A percentile compares a stretch with the other conserved stretches of the same genome.
Conservation (phyloP, 768 basidiomycete genomes). For the Amanita muscaria region DNA sequence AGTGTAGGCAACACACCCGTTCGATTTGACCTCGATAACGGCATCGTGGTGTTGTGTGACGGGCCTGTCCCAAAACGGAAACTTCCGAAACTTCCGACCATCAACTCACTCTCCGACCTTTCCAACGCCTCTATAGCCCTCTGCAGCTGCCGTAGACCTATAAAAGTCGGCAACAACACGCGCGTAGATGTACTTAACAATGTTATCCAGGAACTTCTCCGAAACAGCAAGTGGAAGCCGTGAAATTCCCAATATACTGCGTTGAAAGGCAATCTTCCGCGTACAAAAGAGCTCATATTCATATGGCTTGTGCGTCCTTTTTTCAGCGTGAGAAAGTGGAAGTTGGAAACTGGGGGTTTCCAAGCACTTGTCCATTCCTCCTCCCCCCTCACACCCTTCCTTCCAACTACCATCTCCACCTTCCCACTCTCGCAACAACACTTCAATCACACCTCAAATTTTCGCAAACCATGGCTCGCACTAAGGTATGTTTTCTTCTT, state of each 20-base stretch:
- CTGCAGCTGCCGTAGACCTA: not conserved
- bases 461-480: conserved; percentile 63
- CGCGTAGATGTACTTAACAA: not conserved
- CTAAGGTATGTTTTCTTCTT: conserved; percentile 49
- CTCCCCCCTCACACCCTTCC: conserved; percentile 24
- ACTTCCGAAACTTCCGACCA: conserved; percentile 4
- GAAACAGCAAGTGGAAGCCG: conserved; percentile 11
- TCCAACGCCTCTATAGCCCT: conserved; percentile 4
- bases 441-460: conserved; percentile 15
- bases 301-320: conserved; percentile 40
- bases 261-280: conserved; percentile 38
- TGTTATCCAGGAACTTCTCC: conserved; percentile 13
- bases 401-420: conserved; percentile 28
- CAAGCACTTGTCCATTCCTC: conserved; percentile 24
- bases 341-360: conserved; percentile 29
- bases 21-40: too few relatives aligned
- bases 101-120: not conserved
- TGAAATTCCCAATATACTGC: conserved; percentile 23
- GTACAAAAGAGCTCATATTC: conserved; percentile 39
- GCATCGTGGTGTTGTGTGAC: conserved; percentile 6
- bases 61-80: conserved; percentile 7
- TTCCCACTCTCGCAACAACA: conserved; percentile 17
- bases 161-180: conserved; percentile 4
- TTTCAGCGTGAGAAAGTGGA: conserved; percentile 40
- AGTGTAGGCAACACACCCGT: too few relatives aligned